Percentiles rank a stretch among this genome's conserved stretches.
phyloP scores from a whole-genome alignment of 176 grass and related monocot genomes.

The Canna indica region DNA sequence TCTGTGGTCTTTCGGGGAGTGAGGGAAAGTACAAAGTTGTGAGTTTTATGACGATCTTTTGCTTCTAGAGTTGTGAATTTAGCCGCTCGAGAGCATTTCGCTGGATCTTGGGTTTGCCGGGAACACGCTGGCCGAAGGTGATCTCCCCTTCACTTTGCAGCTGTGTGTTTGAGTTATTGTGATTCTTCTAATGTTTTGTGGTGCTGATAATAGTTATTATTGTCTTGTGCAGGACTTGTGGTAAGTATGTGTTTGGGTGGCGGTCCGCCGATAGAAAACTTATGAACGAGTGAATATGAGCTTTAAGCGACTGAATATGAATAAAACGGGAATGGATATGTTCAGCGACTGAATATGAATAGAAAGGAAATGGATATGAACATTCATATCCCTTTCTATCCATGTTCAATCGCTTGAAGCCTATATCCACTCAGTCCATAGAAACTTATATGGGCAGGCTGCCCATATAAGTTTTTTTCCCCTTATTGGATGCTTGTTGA shows the following conservation, averaged over 20 bases:
- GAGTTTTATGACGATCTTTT: slow-evolving; percentile 20
- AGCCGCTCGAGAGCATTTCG: slow-evolving; percentile 89
- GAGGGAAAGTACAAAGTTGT: not conserved
- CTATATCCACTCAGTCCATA: too few relatives aligned
- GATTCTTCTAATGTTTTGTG: not conserved
- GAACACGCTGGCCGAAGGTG: slow-evolving; percentile 92
- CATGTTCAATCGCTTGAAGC: too few relatives aligned
- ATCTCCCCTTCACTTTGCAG: not conserved
- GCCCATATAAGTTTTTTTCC: too few relatives aligned
- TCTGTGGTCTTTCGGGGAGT: not conserved
- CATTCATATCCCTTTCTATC: too few relatives aligned
- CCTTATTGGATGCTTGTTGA: slow-evolving; percentile 76
- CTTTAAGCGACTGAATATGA: too few relatives aligned
- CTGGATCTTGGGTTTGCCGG: slow-evolving; percentile 75
- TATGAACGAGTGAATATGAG: too few relatives aligned
- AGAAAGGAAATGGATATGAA: too few relatives aligned
- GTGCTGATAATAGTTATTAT: not conserved
- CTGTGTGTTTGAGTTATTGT: not conserved
- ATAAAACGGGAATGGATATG: too few relatives aligned
- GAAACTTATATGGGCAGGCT: too few relatives aligned
- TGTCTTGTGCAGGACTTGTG: slow-evolving; percentile 55
- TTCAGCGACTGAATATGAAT: too few relatives aligned
- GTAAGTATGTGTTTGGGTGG: slow-evolving; percentile 96
- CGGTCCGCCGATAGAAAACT: too few relatives aligned
- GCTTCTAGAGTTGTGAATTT: slow-evolving; percentile 71